Percentiles rank a stretch among this genome's conserved stretches.
These are phyloP conservation scores for Neopestalotiopsis sp. DNA, from an alignment of 2,329 filamentous ascomycete genomes.

Conservation along the genomic window DNA sequence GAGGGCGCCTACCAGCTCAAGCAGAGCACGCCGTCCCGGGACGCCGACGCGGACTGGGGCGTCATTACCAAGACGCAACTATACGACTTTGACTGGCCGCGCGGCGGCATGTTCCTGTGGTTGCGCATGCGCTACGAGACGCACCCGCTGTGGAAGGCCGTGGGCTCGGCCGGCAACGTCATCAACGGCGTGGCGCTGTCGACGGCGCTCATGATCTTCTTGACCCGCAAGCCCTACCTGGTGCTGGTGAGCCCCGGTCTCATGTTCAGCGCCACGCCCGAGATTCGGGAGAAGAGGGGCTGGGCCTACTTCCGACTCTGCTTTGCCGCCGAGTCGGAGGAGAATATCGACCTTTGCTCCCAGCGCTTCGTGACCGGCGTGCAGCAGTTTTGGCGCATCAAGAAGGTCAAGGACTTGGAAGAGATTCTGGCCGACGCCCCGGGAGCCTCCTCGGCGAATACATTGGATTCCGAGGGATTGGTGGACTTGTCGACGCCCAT, in stretches of 20 bases:
- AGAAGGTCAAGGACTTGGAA: conserved; percentile 69
- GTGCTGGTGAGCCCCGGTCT: conserved; percentile 73
- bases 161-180: conserved; percentile 40
- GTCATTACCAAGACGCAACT: conserved; percentile 76
- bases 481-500: neutral
- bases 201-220: conserved; percentile 71
- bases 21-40: conserved; percentile 55
- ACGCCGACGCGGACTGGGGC: conserved; percentile 68
- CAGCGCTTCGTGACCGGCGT: conserved; percentile 71
- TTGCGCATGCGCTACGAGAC: conserved; percentile 71
- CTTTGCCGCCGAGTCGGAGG: conserved; percentile 82
- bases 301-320: conserved; percentile 80
- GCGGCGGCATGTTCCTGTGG: conserved; percentile 94
- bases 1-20: conserved; percentile 69
- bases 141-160: conserved; percentile 68
- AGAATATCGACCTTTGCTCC: conserved; percentile 67
- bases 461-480: neutral
- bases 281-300: conserved; percentile 61
- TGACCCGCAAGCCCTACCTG: conserved; percentile 71
- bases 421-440: conserved; percentile 51
- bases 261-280: conserved; percentile 73
- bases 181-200: conserved; percentile 62
- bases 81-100: conserved; percentile 78
- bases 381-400: conserved; percentile 78
- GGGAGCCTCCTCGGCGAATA: neutral